Evolutionary conservation across 2,329 filamentous ascomycete genomes (phyloP).

Genomic region (Mariannaea elegans): DNA sequence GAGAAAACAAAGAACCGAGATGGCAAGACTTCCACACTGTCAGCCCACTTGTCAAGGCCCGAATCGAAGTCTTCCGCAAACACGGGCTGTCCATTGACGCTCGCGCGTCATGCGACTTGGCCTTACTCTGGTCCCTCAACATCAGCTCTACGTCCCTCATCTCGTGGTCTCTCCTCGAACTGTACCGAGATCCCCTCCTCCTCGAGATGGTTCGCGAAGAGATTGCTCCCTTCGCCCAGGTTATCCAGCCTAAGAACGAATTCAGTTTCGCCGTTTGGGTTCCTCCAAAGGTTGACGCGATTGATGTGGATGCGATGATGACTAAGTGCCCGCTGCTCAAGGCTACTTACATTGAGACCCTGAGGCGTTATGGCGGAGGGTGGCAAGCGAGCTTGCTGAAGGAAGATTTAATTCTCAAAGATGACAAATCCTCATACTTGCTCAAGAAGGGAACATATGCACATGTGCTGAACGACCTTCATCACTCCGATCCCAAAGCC

Average conservation of each 20-base stretch:
- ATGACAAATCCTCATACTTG: slow-evolving; percentile 36
- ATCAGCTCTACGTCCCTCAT: slow-evolving; percentile 49
- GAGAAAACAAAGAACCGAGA: slow-evolving; percentile 42
- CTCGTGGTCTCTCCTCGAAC: slow-evolving; percentile 53
- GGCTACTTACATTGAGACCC: slow-evolving; percentile 51
- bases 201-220: slow-evolving; percentile 50
- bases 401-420: slow-evolving; percentile 45
- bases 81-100: slow-evolving; percentile 42
- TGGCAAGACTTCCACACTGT: slow-evolving; percentile 51
- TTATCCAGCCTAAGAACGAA: slow-evolving; percentile 46
- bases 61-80: slow-evolving; percentile 43
- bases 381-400: slow-evolving; percentile 44
- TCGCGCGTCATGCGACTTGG: slow-evolving; percentile 47
- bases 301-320: slow-evolving; percentile 49
- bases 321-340: slow-evolving; percentile 50
- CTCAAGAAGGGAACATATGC: slow-evolving; percentile 48
- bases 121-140: slow-evolving; percentile 50
- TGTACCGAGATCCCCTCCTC: slow-evolving; percentile 50
- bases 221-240: slow-evolving; percentile 44
- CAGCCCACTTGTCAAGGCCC: slow-evolving; percentile 44
- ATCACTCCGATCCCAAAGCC: slow-evolving; percentile 45
- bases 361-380: slow-evolving; percentile 49
- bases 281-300: slow-evolving; percentile 43
- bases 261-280: slow-evolving; percentile 49
- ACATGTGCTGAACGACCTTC: slow-evolving; percentile 45